phyloP scores from a whole-genome alignment of 1,139 yeast species.

The Lodderomyces beijingensis region DNA sequence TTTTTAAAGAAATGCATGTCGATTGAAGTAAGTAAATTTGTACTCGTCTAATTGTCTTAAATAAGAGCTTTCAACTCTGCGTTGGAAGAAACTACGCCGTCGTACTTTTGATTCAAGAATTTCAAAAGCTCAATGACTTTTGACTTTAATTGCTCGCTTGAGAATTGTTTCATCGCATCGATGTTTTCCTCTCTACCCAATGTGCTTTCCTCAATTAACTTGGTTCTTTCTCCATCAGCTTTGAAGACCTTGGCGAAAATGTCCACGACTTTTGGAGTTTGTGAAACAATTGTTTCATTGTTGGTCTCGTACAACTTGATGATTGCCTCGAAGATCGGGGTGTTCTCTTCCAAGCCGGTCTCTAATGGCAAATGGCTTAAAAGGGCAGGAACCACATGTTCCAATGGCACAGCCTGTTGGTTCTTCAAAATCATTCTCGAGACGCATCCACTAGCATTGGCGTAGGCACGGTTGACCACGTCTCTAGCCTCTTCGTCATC shows the following conservation, averaged over 20 bases:
- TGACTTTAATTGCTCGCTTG: constrained; percentile 56
- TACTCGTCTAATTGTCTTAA: too few species aligned
- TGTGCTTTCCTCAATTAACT: constrained; percentile 66
- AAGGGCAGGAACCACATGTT: constrained; percentile 74
- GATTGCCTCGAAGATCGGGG: constrained; percentile 80
- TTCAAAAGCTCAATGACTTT: constrained; percentile 70
- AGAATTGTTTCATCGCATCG: constrained; percentile 76
- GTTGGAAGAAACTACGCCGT: constrained; percentile 58
- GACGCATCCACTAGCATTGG: constrained; percentile 97
- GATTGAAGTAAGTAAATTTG: too few species aligned
- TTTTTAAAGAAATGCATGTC: too few species aligned
- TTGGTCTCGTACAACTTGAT: constrained; percentile 65
- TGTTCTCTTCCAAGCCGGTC: constrained; percentile 88
- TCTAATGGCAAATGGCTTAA: constrained; percentile 79
- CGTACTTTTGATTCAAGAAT: constrained; percentile 61
- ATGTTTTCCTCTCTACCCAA: constrained; percentile 80
- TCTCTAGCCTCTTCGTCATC: constrained; percentile 83
- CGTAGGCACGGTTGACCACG: constrained; percentile 76
- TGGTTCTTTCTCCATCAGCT: constrained; percentile 68
- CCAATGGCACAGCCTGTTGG: constrained; percentile 70
- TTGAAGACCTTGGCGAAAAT: constrained; percentile 68
- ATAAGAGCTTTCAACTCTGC: constrained; percentile 53
- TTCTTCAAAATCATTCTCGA: constrained; percentile 83
- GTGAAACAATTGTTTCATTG: constrained; percentile 50
- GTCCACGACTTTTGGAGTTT: constrained; percentile 62